Base-by-base conservation (phyloP, 1,284 basidiomycete species). In the Ustilago xerochloae region DNA sequence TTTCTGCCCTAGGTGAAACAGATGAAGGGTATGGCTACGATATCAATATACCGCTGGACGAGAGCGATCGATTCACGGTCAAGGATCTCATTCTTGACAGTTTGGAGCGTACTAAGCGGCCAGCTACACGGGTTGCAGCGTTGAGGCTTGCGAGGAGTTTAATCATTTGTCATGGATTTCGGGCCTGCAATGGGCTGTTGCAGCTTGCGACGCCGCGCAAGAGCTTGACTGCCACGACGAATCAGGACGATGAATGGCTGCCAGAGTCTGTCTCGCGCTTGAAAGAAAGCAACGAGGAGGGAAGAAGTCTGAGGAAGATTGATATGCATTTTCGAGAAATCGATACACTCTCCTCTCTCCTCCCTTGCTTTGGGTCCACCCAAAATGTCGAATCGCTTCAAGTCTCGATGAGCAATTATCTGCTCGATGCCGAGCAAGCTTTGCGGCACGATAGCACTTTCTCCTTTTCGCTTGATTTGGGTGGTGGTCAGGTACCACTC, bases 341-440 rank as follows among this genome's bases (percentile, higher is more conserved):
- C 46, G 73, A 78, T 20, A 18, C 54, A 4, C 66, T 66, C 10
- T 53, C 71, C 4, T 59, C 69, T 3, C 61, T 79, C 9, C 50
- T 73, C 9, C n/a, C 63, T 12, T 38, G 30, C 3, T 60, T 77
- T 20, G 61, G 47, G 9, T 33, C 59, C 9, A 41, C 38, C 10
- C 29, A 51, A 6, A 63, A 35, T 33, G 29, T 26, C n/a, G 66
- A 59, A n/a, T 13, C 46, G 39, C 18, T 70, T n/a, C 72, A 69
- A 30, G 60, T 43, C 2, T 66, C 66, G 16, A 48, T 75, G 12
- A 63, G 59, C 54, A 65, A 53, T 77, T 96, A 95, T 84, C 87
- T 96, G 35, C 87, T 88, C 13, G 93, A 96, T 78, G 93, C 93
- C 1, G 85, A 94, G 24, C 83, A 88, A 30, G 87, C 89, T 1